These are phyloP conservation scores for Podaxis sp. DNA, from an alignment of 768 basidiomycete genomes.

Conservation along the genomic window DNA sequence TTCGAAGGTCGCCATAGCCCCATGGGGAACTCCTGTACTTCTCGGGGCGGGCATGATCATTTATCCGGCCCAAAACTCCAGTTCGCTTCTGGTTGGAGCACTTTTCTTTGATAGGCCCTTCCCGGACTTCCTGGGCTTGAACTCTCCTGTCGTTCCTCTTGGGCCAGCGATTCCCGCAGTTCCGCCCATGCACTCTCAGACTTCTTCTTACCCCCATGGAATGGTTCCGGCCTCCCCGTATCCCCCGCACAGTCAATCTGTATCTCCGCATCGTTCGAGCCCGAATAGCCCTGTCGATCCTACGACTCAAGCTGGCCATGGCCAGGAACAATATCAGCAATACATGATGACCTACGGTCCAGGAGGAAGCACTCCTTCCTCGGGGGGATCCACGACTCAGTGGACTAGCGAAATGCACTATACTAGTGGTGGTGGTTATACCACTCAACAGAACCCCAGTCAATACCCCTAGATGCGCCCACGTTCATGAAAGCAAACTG, in stretches of 20 bases:
- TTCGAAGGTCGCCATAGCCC: slow-evolving; percentile 44
- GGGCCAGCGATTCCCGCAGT: slow-evolving; percentile 25
- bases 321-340: slow-evolving; percentile 29
- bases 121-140: slow-evolving; percentile 36
- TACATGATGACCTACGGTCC: slow-evolving; percentile 25
- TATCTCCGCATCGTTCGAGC: slow-evolving; percentile 32
- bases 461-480: slow-evolving; percentile 5
- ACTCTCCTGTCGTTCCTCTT: slow-evolving; percentile 21
- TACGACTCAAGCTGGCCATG: slow-evolving; percentile 22
- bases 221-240: slow-evolving; percentile 26
- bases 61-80: slow-evolving; percentile 47
- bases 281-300: slow-evolving; percentile 30
- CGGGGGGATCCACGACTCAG: background rate
- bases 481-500: slow-evolving; percentile 1
- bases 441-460: slow-evolving; percentile 7
- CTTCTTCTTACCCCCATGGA: slow-evolving; percentile 26
- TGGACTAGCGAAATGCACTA: slow-evolving; percentile 10
- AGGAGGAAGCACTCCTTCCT: slow-evolving; percentile 11
- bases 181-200: slow-evolving; percentile 23
- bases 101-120: slow-evolving; percentile 43
- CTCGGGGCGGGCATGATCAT: slow-evolving; percentile 49
- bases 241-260: slow-evolving; percentile 28
- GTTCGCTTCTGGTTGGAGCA: slow-evolving; percentile 46
- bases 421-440: background rate
- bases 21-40: slow-evolving; percentile 44